Conservation (phyloP, 768 basidiomycete species). For the Mycena polygramma region DNA sequence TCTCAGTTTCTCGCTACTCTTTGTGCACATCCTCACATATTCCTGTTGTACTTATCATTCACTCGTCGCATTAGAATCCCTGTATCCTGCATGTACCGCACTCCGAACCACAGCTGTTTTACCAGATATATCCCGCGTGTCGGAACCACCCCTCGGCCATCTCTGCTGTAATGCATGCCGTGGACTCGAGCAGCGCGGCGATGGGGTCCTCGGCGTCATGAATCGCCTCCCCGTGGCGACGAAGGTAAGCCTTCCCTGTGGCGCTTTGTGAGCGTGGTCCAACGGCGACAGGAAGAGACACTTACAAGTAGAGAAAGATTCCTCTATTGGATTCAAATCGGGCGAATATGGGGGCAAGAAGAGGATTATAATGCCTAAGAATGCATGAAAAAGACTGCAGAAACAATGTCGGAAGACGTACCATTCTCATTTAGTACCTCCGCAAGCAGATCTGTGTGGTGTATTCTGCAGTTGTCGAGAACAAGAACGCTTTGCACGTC, state of each 20-base stretch:
- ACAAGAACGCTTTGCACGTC: conserved; percentile 16
- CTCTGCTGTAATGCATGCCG: conserved; percentile 40
- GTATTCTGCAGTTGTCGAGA: conserved; percentile 39
- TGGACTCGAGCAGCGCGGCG: conserved; percentile 34
- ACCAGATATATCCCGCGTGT: conserved; percentile 41
- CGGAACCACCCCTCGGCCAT: conserved; percentile 40
- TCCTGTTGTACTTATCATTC: too few relatives aligned
- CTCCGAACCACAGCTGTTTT: too few relatives aligned
- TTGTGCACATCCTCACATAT: too few relatives aligned
- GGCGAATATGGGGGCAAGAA: conserved; percentile 52
- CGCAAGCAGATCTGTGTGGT: conserved; percentile 42
- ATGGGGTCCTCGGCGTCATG: conserved; percentile 22
- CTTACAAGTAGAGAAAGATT: conserved; percentile 43
- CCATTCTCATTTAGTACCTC: conserved; percentile 42
- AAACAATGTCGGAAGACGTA: too few relatives aligned
- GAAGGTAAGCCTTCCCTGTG: conserved; percentile 24
- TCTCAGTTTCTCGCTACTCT: too few relatives aligned
- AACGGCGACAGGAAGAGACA: neutral
- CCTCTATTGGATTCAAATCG: conserved; percentile 53
- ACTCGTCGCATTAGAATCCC: too few relatives aligned
- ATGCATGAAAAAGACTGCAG: neutral
- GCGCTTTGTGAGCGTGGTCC: neutral
- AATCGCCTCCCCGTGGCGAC: conserved; percentile 23
- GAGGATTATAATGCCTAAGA: conserved; percentile 33
- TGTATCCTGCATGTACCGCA: too few relatives aligned